phyloP scores from a whole-genome alignment of 495 filamentous ascomycete species.

The Neurospora sp. region DNA sequence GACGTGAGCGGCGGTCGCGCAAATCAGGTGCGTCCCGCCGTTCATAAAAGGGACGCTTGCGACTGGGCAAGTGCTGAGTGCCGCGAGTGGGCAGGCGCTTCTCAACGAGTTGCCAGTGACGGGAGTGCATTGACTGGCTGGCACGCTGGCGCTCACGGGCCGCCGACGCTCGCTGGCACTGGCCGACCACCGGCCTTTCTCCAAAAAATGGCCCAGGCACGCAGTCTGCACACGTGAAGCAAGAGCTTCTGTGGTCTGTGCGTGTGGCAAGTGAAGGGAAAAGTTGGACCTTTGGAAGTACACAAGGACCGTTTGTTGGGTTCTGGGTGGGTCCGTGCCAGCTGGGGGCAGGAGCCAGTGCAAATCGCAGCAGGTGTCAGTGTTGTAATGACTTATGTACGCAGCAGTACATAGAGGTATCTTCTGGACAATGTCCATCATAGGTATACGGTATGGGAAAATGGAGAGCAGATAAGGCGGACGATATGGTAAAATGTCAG shows the following conservation, averaged over 20 bases:
- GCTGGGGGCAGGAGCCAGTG: neutral
- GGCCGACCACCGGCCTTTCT: neutral
- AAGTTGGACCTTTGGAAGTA: neutral
- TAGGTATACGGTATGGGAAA: neutral
- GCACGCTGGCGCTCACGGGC: neutral
- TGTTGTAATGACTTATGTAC: neutral
- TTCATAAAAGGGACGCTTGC: neutral
- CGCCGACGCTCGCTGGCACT: neutral
- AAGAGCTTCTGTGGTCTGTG: neutral
- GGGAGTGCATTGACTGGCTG: neutral
- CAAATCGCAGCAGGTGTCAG: neutral
- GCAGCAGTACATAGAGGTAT: neutral
- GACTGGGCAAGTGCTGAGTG: neutral
- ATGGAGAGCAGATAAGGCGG: neutral
- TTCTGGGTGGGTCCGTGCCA: neutral
- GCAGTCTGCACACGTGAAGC: neutral
- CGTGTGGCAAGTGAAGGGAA: neutral
- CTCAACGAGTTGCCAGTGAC: neutral
- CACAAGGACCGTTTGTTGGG: neutral
- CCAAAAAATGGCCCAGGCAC: neutral
- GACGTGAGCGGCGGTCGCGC: constrained; percentile 4
- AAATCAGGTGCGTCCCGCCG: constrained; percentile 33
- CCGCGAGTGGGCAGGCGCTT: neutral
- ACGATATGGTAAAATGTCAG: neutral
- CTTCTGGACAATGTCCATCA: neutral